Evolutionary conservation across 768 basidiomycete genomes (phyloP), one percentile per base, ranked within the genome.

Genomic region (Piloderma croceum): DNA sequence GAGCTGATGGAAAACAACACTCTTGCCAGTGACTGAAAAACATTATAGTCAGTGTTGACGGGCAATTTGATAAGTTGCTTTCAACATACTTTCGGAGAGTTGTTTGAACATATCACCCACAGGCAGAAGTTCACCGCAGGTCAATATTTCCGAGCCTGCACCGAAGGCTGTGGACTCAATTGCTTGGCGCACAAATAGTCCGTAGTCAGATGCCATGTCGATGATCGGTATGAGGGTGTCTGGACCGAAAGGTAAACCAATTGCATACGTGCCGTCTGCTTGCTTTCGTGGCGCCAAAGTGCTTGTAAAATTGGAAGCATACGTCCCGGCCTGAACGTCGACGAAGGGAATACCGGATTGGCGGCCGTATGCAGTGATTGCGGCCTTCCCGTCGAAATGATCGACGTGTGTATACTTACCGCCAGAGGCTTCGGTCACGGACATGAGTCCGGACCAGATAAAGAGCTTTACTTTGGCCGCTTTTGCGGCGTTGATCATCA

Each of bases 331-430:
- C 17, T 41, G 44, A 5, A 49, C 42, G 27, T 41, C 36, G 15
- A 38, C 24, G 33, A 49, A 45, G 6, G 48, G 44, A 15, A 46
- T 24, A 4, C 41, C 41, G 12, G 45, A 43, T 2, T 4, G 15
- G 9, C 34, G 38, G 12, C 31, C 44, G 15, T 46, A 49, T 18
- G 33, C 38, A 19, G 44, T 45, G 19, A 46, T 27, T 7, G 40
- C 40, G 19, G 18, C 45, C 21, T 49, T 49, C 2, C 45, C 48
- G 22, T 49, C 42, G 24, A 46, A 49, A 27, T 46, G 48, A 34
- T 46, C 31, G 2, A 49, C 48, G 11, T 49, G 37, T 12, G 44
- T 24, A 37, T 46, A 44, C 21, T 46, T 49, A 6, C 45, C 45
- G 18, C 39, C 32, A 12, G 42, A 36, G 27, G 41, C 22, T 4